Conservation (phyloP, 2,329 filamentous ascomycete species). For the Penicillium sp. region DNA sequence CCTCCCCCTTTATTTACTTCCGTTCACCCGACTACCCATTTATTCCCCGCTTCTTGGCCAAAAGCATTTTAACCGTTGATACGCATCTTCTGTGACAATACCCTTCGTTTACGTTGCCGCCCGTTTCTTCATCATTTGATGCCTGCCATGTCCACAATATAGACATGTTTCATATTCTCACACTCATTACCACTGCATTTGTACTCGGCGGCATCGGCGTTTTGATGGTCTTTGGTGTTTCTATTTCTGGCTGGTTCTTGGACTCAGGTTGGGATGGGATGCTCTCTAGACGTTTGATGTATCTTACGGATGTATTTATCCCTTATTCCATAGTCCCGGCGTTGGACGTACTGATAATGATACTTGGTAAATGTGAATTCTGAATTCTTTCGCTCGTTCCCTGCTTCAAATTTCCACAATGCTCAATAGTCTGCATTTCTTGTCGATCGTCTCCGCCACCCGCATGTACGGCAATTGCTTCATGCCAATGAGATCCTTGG, state of each 20-base stretch:
- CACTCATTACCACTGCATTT: conserved; percentile 5
- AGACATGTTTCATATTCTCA: conserved; percentile 3
- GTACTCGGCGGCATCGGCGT: conserved; percentile 1
- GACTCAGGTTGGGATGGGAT: conserved; percentile 4
- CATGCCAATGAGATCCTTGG: neutral
- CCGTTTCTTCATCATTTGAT: neutral
- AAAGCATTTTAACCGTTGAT: conserved; percentile 18
- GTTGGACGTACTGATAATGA: conserved; percentile 9
- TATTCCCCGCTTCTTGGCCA: conserved; percentile 15
- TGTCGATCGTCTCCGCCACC: neutral
- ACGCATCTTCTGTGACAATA: conserved; percentile 19
- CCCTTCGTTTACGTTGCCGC: conserved; percentile 10
- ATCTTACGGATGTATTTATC: conserved; percentile 14
- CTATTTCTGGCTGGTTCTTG: conserved; percentile 1
- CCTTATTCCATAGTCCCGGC: conserved; percentile 5
- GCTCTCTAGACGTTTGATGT: conserved; percentile 4
- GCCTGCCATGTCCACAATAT: neutral
- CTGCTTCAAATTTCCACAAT: neutral
- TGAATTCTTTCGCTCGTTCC: neutral
- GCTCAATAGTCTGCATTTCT: neutral
- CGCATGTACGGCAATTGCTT: neutral
- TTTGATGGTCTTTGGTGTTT: neutral
- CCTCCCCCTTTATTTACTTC: neutral
- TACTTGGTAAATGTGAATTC: conserved; percentile 1
- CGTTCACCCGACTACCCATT: conserved; percentile 7